phyloP scores from a whole-genome alignment of 257 asterid genomes.

The Petrea volubilis region DNA sequence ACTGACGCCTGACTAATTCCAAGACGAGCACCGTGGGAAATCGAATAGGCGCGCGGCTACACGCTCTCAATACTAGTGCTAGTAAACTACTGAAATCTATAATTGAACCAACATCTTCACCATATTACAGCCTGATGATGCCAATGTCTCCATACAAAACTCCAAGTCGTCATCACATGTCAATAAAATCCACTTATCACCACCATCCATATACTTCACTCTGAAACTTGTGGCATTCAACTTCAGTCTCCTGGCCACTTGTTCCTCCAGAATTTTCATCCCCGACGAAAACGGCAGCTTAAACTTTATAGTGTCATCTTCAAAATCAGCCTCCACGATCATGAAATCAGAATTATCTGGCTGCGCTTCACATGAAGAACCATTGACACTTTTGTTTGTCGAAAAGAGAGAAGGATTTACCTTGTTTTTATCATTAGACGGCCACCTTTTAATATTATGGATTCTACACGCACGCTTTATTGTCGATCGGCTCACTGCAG shows the following conservation, averaged over 20 bases:
- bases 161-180: not conserved
- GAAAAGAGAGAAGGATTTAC: not conserved
- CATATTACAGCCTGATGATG: not conserved
- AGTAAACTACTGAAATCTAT: not conserved
- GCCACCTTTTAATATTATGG: constrained; percentile 1
- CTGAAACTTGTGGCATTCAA: not conserved
- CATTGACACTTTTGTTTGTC: not conserved
- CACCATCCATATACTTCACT: not conserved
- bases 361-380: too few species aligned
- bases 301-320: constrained; percentile 1
- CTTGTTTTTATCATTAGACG: not conserved
- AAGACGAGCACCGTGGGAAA: too few species aligned
- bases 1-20: too few species aligned
- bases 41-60: too few species aligned
- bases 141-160: not conserved
- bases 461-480: not conserved
- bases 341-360: not conserved
- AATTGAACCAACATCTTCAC: constrained; percentile 1
- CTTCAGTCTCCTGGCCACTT: not conserved
- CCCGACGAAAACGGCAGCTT: not conserved
- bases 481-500: constrained; percentile 1
- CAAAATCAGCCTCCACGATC: not conserved
- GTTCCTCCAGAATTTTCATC: not conserved
- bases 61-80: too few species aligned
- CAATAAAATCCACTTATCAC: constrained; percentile 3